A percentile compares a stretch with the other conserved stretches of the same genome.
Conservation (phyloP, 768 basidiomycete genomes). For the Boletus edulis region DNA sequence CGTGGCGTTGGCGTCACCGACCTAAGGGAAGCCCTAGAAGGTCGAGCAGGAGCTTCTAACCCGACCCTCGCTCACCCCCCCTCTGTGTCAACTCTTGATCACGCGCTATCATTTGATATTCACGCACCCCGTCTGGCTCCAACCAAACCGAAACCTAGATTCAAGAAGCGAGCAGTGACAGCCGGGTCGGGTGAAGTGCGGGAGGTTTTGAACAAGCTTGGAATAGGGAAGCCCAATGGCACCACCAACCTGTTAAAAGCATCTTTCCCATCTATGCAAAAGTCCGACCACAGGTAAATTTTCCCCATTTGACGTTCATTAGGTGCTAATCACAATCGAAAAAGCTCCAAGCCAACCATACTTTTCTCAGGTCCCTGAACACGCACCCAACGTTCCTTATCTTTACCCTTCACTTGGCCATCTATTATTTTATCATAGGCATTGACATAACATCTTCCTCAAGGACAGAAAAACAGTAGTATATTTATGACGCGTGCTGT, state of each 20-base stretch:
- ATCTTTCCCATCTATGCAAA: slow-evolving; percentile 61
- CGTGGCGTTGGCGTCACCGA: slow-evolving; percentile 86
- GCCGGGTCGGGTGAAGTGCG: slow-evolving; percentile 68
- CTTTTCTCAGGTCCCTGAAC: slow-evolving; percentile 15
- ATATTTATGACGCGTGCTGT: slow-evolving; percentile 20
- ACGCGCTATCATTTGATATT: slow-evolving; percentile 49
- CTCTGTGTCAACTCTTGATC: slow-evolving; percentile 76
- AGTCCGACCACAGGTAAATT: slow-evolving; percentile 40
- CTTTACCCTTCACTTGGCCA: slow-evolving; percentile 1
- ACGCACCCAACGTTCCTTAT: slow-evolving; percentile 5
- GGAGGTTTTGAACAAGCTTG: slow-evolving; percentile 79
- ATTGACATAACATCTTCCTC: slow-evolving; percentile 8
- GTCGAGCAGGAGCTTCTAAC: slow-evolving; percentile 80
- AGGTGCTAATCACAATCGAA: slow-evolving; percentile 4
- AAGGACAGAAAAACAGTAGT: slow-evolving; percentile 11
- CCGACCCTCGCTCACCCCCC: slow-evolving; percentile 64
- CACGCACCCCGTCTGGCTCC: slow-evolving; percentile 42
- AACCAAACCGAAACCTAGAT: slow-evolving; percentile 52
- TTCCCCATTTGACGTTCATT: not conserved
- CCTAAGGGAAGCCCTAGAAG: slow-evolving; percentile 85
- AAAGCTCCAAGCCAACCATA: slow-evolving; percentile 17
- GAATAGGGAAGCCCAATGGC: slow-evolving; percentile 68
- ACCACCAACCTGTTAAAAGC: slow-evolving; percentile 64
- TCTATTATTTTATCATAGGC: slow-evolving; percentile 12
- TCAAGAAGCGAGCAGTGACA: slow-evolving; percentile 49